These are phyloP conservation scores for Polygonum maritimum DNA, from an alignment of 148 eudicot species.

Conservation along the genomic window DNA sequence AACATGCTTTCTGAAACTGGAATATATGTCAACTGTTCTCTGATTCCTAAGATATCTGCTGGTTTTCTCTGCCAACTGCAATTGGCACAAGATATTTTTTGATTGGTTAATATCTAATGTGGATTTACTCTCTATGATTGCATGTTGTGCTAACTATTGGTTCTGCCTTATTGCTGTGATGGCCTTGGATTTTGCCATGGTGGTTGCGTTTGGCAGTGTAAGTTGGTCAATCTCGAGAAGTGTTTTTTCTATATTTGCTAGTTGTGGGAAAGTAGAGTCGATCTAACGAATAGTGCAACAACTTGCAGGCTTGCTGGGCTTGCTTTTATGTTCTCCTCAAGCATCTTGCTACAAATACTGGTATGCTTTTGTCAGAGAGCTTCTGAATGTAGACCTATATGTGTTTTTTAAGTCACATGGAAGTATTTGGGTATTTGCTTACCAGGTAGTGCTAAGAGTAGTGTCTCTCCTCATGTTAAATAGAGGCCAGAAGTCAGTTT, in stretches of 20 bases:
- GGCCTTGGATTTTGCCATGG: constrained; percentile 17
- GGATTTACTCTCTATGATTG: neutral
- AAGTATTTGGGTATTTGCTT: neutral
- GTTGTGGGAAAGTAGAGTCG: neutral
- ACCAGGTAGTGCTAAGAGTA: neutral
- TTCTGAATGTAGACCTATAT: neutral
- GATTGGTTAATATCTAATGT: neutral
- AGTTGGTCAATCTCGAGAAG: constrained; percentile 19
- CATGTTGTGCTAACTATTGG: constrained; percentile 17
- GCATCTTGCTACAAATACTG: constrained; percentile 75
- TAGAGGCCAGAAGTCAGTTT: neutral
- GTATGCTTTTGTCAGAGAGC: constrained; percentile 24
- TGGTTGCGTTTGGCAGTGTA: constrained; percentile 51
- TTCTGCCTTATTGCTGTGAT: constrained; percentile 12
- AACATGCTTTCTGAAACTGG: neutral
- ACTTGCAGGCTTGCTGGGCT: constrained; percentile 80
- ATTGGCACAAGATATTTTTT: neutral
- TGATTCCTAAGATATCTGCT: neutral
- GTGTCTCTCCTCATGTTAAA: neutral
- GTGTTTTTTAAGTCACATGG: neutral
- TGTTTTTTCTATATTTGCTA: neutral
- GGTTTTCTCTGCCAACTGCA: neutral
- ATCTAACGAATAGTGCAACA: constrained; percentile 14
- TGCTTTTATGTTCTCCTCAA: constrained; percentile 85
- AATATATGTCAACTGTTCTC: neutral